Base-by-base conservation (phyloP, 2,329 filamentous ascomycete genomes). In the Lizonia empirigonia region DNA sequence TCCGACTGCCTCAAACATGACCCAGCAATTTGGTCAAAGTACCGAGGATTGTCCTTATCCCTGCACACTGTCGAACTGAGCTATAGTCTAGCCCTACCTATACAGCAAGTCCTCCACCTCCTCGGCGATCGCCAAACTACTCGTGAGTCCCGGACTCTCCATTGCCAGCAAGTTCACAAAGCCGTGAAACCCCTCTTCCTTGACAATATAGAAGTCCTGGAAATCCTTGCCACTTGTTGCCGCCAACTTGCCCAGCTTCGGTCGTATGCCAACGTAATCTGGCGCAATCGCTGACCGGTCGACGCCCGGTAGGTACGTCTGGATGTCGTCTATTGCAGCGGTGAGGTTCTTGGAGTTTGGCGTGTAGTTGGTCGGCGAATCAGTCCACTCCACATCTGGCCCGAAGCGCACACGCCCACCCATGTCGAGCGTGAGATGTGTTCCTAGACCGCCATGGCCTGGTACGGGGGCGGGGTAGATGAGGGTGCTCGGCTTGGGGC, bases 381-480 rank as follows among this genome's bases (percentile, higher is more conserved):
- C 82, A 0, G 96, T 87, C 94, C 94, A 97, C 72, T 97, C 91
- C 12, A 97, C 89, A 68, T 99, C 94, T 0, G 94, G 94, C 0
- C 94, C 94, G 72, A 99, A 99, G 29, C 91, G 87, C 34, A 97
- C 82, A 1, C 90, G 84, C 0, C 93, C 92, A 0, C 79, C 82
- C 75, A 97, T 82, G 71, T 99, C 94, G 50, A 97, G 82, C 1
- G 94, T 99, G 15, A 99, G 79, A 73, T 99, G 94, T 0, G 94
- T 97, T 38, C 94, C 94, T 0, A 99, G 78, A 0, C 94, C 93
- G 42, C 85, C 92, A 18, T 87, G 83, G 2, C 92, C 92, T 0
- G 91, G 88, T 7, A 89, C 80, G 0, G 93, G 91, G 0, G 89
- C 91, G 0, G 94, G 94, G 68, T 97, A 99, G 41, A 99, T 80